Evolutionary conservation across 2,329 filamentous ascomycete species (phyloP), one percentile per base, ranked within the genome.

Genomic region (Endocalyx cinctus): DNA sequence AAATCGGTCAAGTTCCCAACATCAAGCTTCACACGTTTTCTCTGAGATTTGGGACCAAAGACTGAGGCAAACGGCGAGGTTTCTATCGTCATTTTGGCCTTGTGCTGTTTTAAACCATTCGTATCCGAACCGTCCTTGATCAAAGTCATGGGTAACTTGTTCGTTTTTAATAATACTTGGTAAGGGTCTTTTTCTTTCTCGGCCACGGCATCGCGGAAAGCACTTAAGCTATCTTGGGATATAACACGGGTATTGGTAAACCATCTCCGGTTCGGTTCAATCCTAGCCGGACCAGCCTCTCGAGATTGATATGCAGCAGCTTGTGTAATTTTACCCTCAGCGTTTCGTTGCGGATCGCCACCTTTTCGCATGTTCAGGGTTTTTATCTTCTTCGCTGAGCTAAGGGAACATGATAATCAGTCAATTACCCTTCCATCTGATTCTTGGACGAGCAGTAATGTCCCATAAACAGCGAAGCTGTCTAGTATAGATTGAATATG

Each of bases 221-320:
- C 80, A 27, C 77, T 77, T 43, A 97, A 72, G 4, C 87, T 86
- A 58, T 94, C 87, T 58, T 96, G 90, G 1, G 84, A 87, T 54
- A 96, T 94, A 32, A 79, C 75, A 46, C 92, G 73, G 20, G 90
- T 95, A 62, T 96, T 96, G 52, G 83, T 87, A 66, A 98, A 98
- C 92, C 92, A 98, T 66, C 94, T 94, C 54, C 92, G 77, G 66
- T 97, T 94, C 31, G 92, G 92, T 69, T 97, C 90, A 55, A 97
- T 85, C 46, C 89, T 78, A 47, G 90, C 92, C 39, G 74, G 78
- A 29, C 90, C 89, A 15, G 82, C 66, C 22, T 95, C 88, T 54
- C 79, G 83, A 88, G 66, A 97, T 39, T 43, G 14, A 12, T 23
- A 23, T n/a, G 20, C 8, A 23, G 20, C 20, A 23, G 20, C 20